Conservation (phyloP, 768 basidiomycete genomes). For the Albatrellus ellisii region DNA sequence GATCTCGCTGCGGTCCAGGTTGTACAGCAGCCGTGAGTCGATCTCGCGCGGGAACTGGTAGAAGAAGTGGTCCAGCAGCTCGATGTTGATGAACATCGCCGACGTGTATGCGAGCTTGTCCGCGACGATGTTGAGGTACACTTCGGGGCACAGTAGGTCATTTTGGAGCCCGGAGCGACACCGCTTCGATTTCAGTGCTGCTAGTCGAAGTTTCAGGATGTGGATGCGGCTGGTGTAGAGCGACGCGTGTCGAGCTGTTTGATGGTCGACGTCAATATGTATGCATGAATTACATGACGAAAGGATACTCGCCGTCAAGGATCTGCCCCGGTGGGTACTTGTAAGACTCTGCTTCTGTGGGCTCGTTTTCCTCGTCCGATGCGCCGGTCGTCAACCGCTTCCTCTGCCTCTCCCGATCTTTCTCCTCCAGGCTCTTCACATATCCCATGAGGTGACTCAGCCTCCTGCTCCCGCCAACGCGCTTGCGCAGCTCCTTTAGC, state of each 20-base stretch:
- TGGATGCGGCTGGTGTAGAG: constrained; percentile 71
- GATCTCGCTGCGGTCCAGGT: constrained; percentile 85
- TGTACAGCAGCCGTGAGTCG: constrained; percentile 84
- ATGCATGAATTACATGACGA: not conserved
- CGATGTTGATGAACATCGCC: constrained; percentile 98
- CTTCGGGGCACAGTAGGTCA: constrained; percentile 88
- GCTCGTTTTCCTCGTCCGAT: constrained; percentile 18
- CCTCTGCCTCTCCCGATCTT: constrained; percentile 50
- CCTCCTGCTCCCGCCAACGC: constrained; percentile 79
- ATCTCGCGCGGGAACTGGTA: constrained; percentile 99
- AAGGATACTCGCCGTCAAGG: constrained; percentile 58
- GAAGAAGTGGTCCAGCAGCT: constrained; percentile 96
- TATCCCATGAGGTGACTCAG: constrained; percentile 66
- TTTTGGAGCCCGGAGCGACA: constrained; percentile 82
- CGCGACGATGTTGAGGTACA: constrained; percentile 92
- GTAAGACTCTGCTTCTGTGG: constrained; percentile 47
- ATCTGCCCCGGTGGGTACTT: constrained; percentile 87
- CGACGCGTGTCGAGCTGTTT: constrained; percentile 80
- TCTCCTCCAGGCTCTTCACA: constrained; percentile 72
- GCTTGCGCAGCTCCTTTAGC: constrained; percentile 73
- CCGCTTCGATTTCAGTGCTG: constrained; percentile 78
- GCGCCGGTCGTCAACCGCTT: constrained; percentile 29
- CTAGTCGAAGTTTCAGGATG: constrained; percentile 76
- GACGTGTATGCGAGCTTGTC: constrained; percentile 95
- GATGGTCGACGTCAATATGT: not conserved